Evolutionary conservation across 257 asterid species (phyloP), one percentile per base, ranked within the genome.

Genomic region (Solanum chilense): DNA sequence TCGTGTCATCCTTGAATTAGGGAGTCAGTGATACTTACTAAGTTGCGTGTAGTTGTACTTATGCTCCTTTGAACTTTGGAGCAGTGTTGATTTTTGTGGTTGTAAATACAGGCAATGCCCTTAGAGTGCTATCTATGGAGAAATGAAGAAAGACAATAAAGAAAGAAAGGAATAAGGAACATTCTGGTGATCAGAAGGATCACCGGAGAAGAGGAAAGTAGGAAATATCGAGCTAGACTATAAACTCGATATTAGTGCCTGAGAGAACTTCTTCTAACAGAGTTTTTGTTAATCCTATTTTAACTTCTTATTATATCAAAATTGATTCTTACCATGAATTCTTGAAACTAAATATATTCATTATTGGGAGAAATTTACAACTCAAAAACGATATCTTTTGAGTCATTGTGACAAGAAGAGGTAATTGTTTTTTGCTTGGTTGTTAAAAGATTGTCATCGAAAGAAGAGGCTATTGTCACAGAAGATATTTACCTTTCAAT

Each of bases 401-500:
- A 62, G 7, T 62, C 69, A 62, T 62, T 11, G 27, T 4, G 29
- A 62, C 31, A 62, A 62, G 69, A 62, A 62, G 3, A 10, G 69
- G 69, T n/a, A 2, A 23, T 62, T 62, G 1, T 23, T 23, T 23
- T 62, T 62, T 62, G 69, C 31, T 62, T 62, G 69, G 29, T 62
- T 62, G 29, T 23, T 62, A 9, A 23, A 60, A 60, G 69, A 62
- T 62, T 23, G 69, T 62, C 69, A 10, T 62, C 11, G 31, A 62
- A 62, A 62, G 69, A 62, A 62, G 69, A 23, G 69, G 69, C 1
- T 23, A 62, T 23, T 62, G 69, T 62, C 69, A 62, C 29, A 62
- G 1, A 62, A 62, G 69, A 23, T 23, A 62, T 91, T 87, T 89
- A 95, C 99, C 99, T 95, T 7, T 96, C 98, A 90, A 97, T 95